These are phyloP conservation scores for Backusella morwellensis DNA, from an alignment of 192 early-diverging fungal genomes.

Conservation along the genomic window DNA sequence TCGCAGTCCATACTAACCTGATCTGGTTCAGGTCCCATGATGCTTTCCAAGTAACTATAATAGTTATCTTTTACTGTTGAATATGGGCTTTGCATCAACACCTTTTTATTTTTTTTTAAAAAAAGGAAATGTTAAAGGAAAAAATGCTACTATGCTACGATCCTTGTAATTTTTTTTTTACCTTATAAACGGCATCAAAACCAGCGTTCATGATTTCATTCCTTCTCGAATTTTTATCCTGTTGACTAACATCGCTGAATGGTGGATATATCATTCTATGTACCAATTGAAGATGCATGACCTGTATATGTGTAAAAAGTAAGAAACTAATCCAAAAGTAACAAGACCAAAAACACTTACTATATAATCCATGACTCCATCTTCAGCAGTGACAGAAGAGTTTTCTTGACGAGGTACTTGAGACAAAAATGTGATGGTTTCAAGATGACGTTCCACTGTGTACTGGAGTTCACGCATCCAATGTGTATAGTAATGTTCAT, in stretches of 20 bases:
- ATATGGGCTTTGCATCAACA: slow-evolving; percentile 18
- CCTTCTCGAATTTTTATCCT: slow-evolving; percentile 27
- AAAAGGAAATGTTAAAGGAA: not conserved
- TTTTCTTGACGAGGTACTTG: slow-evolving; percentile 16
- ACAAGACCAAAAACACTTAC: slow-evolving; percentile 6
- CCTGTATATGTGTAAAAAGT: slow-evolving; percentile 9
- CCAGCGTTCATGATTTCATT: slow-evolving; percentile 36
- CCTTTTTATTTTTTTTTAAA: not conserved
- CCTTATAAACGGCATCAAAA: slow-evolving; percentile 37
- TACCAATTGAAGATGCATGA: slow-evolving; percentile 35
- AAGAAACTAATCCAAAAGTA: not conserved
- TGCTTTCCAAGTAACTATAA: not conserved
- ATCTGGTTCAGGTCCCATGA: not conserved
- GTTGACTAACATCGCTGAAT: slow-evolving; percentile 21
- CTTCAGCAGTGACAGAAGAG: slow-evolving; percentile 30
- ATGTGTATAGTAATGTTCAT: slow-evolving; percentile 12
- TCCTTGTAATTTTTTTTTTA: not conserved
- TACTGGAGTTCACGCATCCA: slow-evolving; percentile 44
- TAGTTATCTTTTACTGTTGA: slow-evolving; percentile 5
- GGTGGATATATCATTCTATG: slow-evolving; percentile 31
- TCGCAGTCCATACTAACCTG: not conserved
- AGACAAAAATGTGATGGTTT: slow-evolving; percentile 37
- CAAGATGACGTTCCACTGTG: slow-evolving; percentile 35
- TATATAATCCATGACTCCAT: slow-evolving; percentile 35
- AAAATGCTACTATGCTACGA: not conserved